These are phyloP conservation scores for Cordyceps tenuipes DNA, from an alignment of 2,329 filamentous ascomycete genomes.

Conservation along the genomic window DNA sequence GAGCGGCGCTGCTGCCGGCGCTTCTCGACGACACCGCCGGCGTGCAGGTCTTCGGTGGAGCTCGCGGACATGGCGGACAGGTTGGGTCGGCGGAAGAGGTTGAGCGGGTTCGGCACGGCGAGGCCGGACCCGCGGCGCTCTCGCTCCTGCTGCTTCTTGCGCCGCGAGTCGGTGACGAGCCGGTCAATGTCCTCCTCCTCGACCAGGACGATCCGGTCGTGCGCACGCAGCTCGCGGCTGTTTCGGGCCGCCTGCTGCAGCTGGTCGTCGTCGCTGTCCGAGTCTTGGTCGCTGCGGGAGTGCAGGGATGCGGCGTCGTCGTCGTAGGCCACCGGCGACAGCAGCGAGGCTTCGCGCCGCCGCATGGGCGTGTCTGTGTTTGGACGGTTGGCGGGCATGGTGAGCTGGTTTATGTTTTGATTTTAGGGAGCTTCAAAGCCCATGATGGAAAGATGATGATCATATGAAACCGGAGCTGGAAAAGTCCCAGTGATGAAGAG, in stretches of 20 bases:
- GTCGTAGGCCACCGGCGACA: slow-evolving; percentile 58
- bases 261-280: slow-evolving; percentile 68
- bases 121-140: slow-evolving; percentile 42
- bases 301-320: slow-evolving; percentile 61
- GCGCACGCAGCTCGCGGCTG: slow-evolving; percentile 59
- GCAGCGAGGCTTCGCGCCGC: slow-evolving; percentile 35
- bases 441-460: slow-evolving; percentile 4
- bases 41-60: slow-evolving; percentile 38
- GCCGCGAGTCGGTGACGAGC: slow-evolving; percentile 46
- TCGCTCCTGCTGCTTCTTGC: slow-evolving; percentile 41
- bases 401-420: background rate
- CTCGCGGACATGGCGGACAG: slow-evolving; percentile 29
- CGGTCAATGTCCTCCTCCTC: slow-evolving; percentile 66
- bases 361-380: slow-evolving; percentile 8
- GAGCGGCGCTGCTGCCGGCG: slow-evolving; percentile 34
- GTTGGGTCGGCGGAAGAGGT: slow-evolving; percentile 32
- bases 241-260: slow-evolving; percentile 57
- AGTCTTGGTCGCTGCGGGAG: slow-evolving; percentile 62
- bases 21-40: too few species aligned
- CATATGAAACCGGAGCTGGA: background rate
- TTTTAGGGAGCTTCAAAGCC: slow-evolving; percentile 1
- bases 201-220: slow-evolving; percentile 62
- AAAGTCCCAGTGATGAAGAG: too few species aligned
- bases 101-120: slow-evolving; percentile 41
- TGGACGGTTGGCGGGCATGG: background rate